Percentiles rank a stretch among this genome's conserved stretches.
Conservation (phyloP, 2,329 filamentous ascomycete genomes). For the Trichophyton simii region DNA sequence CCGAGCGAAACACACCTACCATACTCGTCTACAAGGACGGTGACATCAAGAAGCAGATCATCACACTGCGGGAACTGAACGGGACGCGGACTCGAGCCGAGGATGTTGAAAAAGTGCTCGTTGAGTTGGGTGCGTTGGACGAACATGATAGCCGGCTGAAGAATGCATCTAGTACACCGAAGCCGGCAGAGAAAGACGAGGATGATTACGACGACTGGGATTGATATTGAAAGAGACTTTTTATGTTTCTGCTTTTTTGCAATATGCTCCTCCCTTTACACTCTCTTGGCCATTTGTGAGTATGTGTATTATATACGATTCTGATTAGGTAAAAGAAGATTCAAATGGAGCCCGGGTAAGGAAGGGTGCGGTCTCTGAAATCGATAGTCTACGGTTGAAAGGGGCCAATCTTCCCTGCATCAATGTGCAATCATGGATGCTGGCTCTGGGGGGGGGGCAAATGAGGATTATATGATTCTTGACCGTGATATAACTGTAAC, state of each 20-base stretch:
- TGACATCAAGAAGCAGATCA: slow-evolving; percentile 80
- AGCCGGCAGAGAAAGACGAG: slow-evolving; percentile 38
- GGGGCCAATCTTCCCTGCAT: neutral
- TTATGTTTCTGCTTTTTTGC: neutral
- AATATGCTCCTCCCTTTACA: neutral
- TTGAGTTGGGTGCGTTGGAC: slow-evolving; percentile 69
- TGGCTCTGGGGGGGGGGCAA: neutral
- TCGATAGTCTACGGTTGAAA: neutral
- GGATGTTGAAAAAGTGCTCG: slow-evolving; percentile 68
- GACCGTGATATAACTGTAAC: neutral
- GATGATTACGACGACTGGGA: slow-evolving; percentile 48
- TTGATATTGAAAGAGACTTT: slow-evolving; percentile 23
- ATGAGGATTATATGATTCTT: no score
- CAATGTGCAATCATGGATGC: neutral
- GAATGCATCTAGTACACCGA: slow-evolving; percentile 42
- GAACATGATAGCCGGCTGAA: slow-evolving; percentile 66
- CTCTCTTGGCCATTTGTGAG: neutral
- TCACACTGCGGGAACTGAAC: slow-evolving; percentile 71
- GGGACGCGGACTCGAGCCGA: slow-evolving; percentile 58
- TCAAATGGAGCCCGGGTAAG: neutral
- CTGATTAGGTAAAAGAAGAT: neutral
- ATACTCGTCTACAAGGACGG: slow-evolving; percentile 86
- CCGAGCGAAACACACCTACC: slow-evolving; percentile 86
- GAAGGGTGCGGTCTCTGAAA: neutral
- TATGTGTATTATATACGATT: neutral